Evolutionary conservation across 1,284 basidiomycete species (phyloP), one percentile per base, ranked within the genome.

Genomic region (Microbotryum silenes-acaulis): DNA sequence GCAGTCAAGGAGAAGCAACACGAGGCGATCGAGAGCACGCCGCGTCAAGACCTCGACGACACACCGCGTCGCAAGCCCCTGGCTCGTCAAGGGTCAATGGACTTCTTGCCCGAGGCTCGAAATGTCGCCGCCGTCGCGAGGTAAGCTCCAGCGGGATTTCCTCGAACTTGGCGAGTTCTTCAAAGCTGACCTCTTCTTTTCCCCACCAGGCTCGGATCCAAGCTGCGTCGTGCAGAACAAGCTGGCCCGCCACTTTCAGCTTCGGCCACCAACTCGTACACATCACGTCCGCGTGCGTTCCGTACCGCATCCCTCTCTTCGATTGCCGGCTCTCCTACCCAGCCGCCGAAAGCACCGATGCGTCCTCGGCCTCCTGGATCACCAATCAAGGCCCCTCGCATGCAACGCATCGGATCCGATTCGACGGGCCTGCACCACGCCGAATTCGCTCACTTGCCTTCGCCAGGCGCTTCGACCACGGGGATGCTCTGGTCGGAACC

Each of bases 241-340:
- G 23, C 42, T 45, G 14, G 45, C 16, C 51, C 25, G 18, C 47
- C 51, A 23, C 21, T 29, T 31, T 31, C 44, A 12, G 14, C 20
- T 44, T 44, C 37, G 44, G 42, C 45, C 54, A 31, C 33, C 51
- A 10, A 25, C 16, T 56, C 62, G 20, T 33, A 51, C 20, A 27
- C 31, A 14, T 45, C 61, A 55, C 46, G 31, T 46, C 45, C 57
- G 50, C 31, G 50, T 61, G 53, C 59, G 56, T 25, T 29, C 52
- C 63, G 66, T n/a, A 63, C 61, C 47, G 60, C 56, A 54, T 67
- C 66, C 12, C 61, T 67, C 33, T 60, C 60, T 20, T 59, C 66
- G 27, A 67, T 67, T 55, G 63, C 55, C 42, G 66, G 66, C 25
- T 67, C 66, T 33, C 66, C 66, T 3, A 61, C 63, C 0, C 66